Base-by-base conservation (phyloP, 192 early-diverging fungal genomes). In the Pecoramyces ruminantium region DNA sequence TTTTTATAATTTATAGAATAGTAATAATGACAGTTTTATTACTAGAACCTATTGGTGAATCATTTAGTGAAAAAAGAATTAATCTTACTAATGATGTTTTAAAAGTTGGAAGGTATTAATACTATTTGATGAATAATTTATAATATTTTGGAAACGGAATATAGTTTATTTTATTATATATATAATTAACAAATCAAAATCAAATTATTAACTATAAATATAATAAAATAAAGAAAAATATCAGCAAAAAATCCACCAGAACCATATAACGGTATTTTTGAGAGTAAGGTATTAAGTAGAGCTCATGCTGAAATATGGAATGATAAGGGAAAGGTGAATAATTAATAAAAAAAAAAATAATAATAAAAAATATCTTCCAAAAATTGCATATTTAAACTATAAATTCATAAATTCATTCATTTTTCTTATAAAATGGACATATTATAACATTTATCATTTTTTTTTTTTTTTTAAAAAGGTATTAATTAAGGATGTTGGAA, bases 201-300 rank as follows among this genome's bases (percentile, higher is more conserved):
- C n/a, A n/a, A n/a, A 11, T 6, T 34, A 34, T 34, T 34, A 6
- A 34, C 3, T 34, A 34, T 34, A 34, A 34, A 34, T 67, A n/a
- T 27, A 9, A 9, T 27, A 9, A 9, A 67, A 21, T n/a, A 67
- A 25, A 67, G 94, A 21, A 93, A 93, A 80, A 89, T 93, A 0
- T 89, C 82, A 40, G 83, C 88, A 51, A 92, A 92, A 67, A 88
- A 89, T 16, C 80, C 82, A 0, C 93, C 94, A 16, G 86, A 88
- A 30, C 83, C 89, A 9, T 82, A 80, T 29, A 95, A 95, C 84
- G 94, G 93, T 0, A 91, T 92, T 78, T 95, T 94, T 87, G 93
- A 95, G 82, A 90, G 92, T 77, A 95, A 95, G 83, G 94, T 95
- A 13, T 84, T 95, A 28, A 91, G 89, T 34, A 85, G 94, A 29